Conservation (phyloP, 768 basidiomycete species). For the Boletus pseudopeckii region DNA sequence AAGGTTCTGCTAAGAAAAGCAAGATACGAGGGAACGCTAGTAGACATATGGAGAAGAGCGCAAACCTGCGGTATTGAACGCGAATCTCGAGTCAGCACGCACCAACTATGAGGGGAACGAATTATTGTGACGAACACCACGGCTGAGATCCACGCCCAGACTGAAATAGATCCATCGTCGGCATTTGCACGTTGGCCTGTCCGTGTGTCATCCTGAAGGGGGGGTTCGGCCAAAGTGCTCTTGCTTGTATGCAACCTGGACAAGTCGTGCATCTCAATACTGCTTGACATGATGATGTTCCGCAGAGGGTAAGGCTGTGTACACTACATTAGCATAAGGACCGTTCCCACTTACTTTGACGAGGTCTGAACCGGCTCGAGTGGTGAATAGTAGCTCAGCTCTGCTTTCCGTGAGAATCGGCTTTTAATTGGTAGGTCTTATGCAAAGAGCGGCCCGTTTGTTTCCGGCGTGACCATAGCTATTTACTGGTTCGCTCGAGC, state of each 20-base stretch:
- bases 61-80: conserved; percentile 28
- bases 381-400: no score
- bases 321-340: no score
- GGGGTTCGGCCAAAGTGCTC: conserved; percentile 10
- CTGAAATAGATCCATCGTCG: conserved; percentile 27
- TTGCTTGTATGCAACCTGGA: conserved; percentile 10
- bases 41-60: conserved; percentile 35
- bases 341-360: no score
- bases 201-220: conserved; percentile 3
- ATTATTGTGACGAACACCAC: conserved; percentile 23
- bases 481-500: no score
- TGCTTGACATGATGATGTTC: conserved; percentile 33
- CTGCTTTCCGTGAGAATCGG: neutral
- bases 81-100: neutral
- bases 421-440: no score
- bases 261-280: conserved; percentile 41
- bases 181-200: conserved; percentile 3
- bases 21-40: conserved; percentile 60
- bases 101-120: neutral
- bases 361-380: neutral
- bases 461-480: no score
- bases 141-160: conserved; percentile 41
- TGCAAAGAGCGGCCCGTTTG: no score
- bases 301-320: neutral
- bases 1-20: conserved; percentile 59